Base-by-base conservation (phyloP, 2,329 filamentous ascomycete species). In the Cladorrhinum sp. region DNA sequence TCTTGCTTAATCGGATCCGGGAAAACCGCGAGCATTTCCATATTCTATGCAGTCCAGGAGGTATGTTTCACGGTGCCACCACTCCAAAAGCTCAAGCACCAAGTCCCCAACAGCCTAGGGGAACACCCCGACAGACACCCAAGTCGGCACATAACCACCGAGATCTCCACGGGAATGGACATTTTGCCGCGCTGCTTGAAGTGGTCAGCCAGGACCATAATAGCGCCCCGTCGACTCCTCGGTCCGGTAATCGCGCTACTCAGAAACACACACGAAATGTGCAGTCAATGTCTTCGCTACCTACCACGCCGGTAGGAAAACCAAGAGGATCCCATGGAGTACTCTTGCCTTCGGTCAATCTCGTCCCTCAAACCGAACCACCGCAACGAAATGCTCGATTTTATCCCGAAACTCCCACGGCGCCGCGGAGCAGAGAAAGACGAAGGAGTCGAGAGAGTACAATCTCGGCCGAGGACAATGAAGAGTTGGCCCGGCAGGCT, bases 1-100 rank as follows among this genome's bases (percentile, higher is more conserved):
- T 91, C 72, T 80, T 97, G 55, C 85, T 93, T 61, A 90, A 87
- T 63, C 88, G 93, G 20, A 96, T 98, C 65, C 86, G 90, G 48
- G 91, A 96, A 72, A 96, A 96, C 71, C 82, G 93, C 64, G 90
- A 96, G 71, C 92, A 96, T 70, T 87, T 96, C 68, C 90, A 91
- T 61, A 83, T 84, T 70, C 84, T 96, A 53, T 88, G 90, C 69
- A 89, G 90, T 67, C 90, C 91, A 1, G 88, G 89, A 13, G 86
- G 85, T 55, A 84, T 85, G 32, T 86, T 86, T 59, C 83, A 89
- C 62, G 78, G 83, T 60, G 80, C 85, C 60, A 76, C 87, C 61
- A 86, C 85, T 1, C 86, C 87, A 65, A 76, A 81, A 76, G 73
- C 79, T 64, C 73, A 82, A 69, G 66, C 72, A 27, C 71, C 77